Base-by-base conservation (phyloP, 106 monocot genomes). In the Apostasia ramifera region DNA sequence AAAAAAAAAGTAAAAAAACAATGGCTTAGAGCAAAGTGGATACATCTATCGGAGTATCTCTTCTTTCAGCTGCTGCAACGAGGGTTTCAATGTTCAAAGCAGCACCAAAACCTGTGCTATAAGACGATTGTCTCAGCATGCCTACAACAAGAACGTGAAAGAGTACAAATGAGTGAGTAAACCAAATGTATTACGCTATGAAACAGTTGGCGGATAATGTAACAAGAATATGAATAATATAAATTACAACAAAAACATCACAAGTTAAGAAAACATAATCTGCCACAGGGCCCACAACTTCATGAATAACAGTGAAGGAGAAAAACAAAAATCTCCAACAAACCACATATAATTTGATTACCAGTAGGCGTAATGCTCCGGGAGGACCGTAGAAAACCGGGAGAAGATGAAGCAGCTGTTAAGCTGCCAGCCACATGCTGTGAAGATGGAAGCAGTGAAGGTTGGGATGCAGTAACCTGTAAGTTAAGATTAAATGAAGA, bases 71-170 rank as follows among this genome's bases (percentile, higher is more conserved):
- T 47, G 97, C 97, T 1, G 90, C 86, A 78, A 98, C 87, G 61
- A 98, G 85, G 38, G 97, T 98, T 74, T 90, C 97, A 68, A 93
- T 98, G 63, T 93, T 98, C 63, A 98, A 66, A 67, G 97, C 89
- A 71, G 97, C 82, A 26, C 92, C 92, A 87, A 98, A 98, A 38
- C 97, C 92, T 26, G 85, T 82, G 67, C 48, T 82, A 53, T 86
- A 81, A 59, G 97, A 92, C 50, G 84, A 63, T 77, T 85, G 97
- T 49, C 90, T 70, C 67, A 82, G 88, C 71, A 91, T 72, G 26
- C 86, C 95, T 94, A 73, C 4, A 70, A 59, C 5, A 80, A 66
- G 58, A 41, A 54, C 42, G 44, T 8, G 15, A 1, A 47, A 47
- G 10, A 44, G 12, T 14, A 64, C 0, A 65, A 49, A 65, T 64